These are phyloP conservation scores for Alternaria sp. DNA, from an alignment of 2,329 filamentous ascomycete genomes.

Conservation along the genomic window DNA sequence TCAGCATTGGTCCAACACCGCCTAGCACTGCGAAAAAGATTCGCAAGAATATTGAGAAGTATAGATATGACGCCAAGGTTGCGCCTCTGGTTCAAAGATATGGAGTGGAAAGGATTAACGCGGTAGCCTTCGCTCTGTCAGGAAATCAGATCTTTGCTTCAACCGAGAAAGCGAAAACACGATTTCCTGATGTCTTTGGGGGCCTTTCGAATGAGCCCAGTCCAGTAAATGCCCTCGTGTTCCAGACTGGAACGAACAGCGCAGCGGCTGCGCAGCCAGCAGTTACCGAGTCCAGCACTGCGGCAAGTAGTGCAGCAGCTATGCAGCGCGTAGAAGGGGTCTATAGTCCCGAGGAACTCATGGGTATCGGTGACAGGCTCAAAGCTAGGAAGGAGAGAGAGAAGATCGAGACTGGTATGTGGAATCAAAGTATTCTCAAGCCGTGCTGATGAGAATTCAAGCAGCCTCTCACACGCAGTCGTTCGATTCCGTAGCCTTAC, in stretches of 20 bases:
- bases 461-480: background rate
- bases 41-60: background rate
- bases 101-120: background rate
- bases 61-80: background rate
- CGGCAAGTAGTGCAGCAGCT: background rate
- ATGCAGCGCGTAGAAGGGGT: background rate
- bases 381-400: background rate
- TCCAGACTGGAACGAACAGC: no score
- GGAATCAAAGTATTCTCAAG: background rate
- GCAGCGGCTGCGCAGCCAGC: background rate
- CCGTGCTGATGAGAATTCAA: background rate
- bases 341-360: background rate
- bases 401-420: background rate
- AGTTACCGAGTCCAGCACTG: background rate
- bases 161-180: background rate
- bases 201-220: background rate
- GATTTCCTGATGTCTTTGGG: background rate
- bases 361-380: background rate
- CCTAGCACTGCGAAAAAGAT: background rate
- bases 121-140: background rate
- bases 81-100: background rate
- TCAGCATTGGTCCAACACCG: background rate
- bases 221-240: no score
- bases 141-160: background rate
- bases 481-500: background rate